Base-by-base conservation (phyloP, 352 stramenopile species). In the Phytopythium mirpurense region DNA sequence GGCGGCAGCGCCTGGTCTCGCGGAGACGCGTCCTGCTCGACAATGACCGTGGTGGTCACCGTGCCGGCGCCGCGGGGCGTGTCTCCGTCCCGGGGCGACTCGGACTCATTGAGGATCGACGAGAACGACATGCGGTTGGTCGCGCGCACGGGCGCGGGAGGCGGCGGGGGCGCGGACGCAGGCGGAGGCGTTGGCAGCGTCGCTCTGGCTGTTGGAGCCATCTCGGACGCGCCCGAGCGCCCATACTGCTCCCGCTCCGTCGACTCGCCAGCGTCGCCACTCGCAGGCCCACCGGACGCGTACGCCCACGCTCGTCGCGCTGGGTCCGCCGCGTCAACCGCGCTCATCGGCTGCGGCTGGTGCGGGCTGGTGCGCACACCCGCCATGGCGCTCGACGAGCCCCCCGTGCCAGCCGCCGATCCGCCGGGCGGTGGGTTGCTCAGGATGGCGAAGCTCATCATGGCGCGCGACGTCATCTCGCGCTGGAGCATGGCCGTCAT, bases 81-180 rank as follows among this genome's bases (percentile, higher is more conserved):
- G 9, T 57, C 49, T 15, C 67, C 67, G 16, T 75, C 77, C 23
- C 77, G 66, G 37, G 78, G 78, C n/a, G 78, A 90, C 59, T 93
- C 79, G 2, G 79, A 88, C 26, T 95, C 78, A 50, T 95, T 95
- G 50, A 95, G 47, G 51, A 95, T 95, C 5, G 84, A 95, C 27
- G 82, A 93, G 41, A 95, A 95, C 37, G 84, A 95, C 84, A 95
- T 95, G n/a, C 82, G 68, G 57, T 83, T 94, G 16, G 57, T 52
- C 11, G 46, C 21, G 5, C 46, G 46, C 27, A 52, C 46, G 1
- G 46, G 50, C 7, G 50, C 15, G 36, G 49, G 36, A 5, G 37
- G n/a, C 18, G 37, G 50, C 14, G 50, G 35, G 14, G 49, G 50
- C 5, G 50, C 37, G 9, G 37, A 26, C 5, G 26, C 26, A 1